phyloP scores from a whole-genome alignment of 192 early-diverging fungal species.

The Coemansia sp. region DNA sequence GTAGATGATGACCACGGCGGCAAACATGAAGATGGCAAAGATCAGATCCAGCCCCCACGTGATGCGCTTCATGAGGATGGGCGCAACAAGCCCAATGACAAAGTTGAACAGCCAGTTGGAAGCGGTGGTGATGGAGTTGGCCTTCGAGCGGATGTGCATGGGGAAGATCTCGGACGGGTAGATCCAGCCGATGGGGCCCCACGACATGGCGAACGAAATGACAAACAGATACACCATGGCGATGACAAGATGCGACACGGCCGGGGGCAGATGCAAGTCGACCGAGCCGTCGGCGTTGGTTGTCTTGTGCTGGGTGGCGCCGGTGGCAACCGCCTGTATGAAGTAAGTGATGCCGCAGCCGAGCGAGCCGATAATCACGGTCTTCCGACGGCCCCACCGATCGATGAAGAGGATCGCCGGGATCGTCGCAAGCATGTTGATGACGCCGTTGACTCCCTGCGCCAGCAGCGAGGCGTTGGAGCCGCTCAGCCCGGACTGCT shows the following conservation, averaged over 20 bases:
- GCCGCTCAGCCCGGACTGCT: conserved; percentile 56
- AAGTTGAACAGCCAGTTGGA: conserved; percentile 94
- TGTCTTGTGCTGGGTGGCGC: conserved; percentile 36
- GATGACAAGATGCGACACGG: conserved; percentile 61
- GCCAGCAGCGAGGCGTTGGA: conserved; percentile 59
- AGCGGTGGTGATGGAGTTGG: conserved; percentile 78
- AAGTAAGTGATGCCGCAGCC: conserved; percentile 48
- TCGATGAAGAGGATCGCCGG: conserved; percentile 87
- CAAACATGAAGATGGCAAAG: conserved; percentile 70
- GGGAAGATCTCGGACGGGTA: conserved; percentile 94
- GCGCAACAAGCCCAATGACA: conserved; percentile 72
- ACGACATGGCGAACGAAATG: conserved; percentile 80
- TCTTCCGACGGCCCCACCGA: conserved; percentile 77
- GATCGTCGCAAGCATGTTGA: conserved; percentile 84
- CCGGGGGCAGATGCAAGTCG: conserved; percentile 40
- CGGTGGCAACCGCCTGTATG: conserved; percentile 37
- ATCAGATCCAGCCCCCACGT: conserved; percentile 71
- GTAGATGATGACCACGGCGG: conserved; percentile 63
- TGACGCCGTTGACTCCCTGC: conserved; percentile 73
- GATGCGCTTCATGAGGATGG: conserved; percentile 69
- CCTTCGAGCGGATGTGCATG: conserved; percentile 85
- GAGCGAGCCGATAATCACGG: conserved; percentile 72
- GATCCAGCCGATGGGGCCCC: conserved; percentile 93
- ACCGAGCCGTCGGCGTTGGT: conserved; percentile 22
- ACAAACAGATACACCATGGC: conserved; percentile 83